phyloP scores from a whole-genome alignment of 169 alveolate species.

The Plasmodium sp. region DNA sequence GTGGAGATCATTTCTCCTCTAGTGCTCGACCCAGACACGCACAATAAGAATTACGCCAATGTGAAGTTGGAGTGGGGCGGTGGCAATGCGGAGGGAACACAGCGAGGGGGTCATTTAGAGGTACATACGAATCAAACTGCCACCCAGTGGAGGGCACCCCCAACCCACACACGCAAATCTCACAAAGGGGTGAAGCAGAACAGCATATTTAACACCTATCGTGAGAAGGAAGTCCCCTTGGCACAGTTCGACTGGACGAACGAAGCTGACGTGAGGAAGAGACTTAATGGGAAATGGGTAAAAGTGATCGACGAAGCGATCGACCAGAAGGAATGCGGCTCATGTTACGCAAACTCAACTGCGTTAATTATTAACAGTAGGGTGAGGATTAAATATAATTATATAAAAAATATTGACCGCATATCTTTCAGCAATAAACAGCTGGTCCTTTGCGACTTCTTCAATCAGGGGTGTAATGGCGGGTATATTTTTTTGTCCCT shows the following conservation, averaged over 20 bases:
- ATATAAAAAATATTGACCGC: conserved; percentile 46
- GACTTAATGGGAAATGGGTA: conserved; percentile 23
- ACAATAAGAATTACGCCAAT: conserved; percentile 13
- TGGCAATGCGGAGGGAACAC: neutral
- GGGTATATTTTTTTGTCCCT: conserved; percentile 62
- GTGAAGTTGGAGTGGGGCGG: neutral
- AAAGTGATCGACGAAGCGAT: conserved; percentile 61
- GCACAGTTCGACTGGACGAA: conserved; percentile 57
- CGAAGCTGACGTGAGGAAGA: conserved; percentile 44
- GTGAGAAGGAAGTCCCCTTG: conserved; percentile 8
- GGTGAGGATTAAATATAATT: conserved; percentile 53
- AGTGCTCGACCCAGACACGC: neutral
- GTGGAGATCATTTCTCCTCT: conserved; percentile 27
- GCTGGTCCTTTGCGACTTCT: conserved; percentile 32
- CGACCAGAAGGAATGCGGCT: conserved; percentile 64
- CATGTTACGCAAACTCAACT: conserved; percentile 72
- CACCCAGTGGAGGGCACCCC: neutral
- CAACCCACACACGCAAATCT: neutral
- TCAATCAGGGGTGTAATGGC: conserved; percentile 70
- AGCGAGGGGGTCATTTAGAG: neutral
- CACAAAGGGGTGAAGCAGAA: conserved; percentile 21
- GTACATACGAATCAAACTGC: neutral
- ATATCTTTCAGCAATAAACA: conserved; percentile 48
- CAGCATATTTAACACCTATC: conserved; percentile 33
- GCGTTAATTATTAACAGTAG: conserved; percentile 49